Conservation (phyloP, 164 flowering plant genomes). For the Chloranthus sessilifolius region DNA sequence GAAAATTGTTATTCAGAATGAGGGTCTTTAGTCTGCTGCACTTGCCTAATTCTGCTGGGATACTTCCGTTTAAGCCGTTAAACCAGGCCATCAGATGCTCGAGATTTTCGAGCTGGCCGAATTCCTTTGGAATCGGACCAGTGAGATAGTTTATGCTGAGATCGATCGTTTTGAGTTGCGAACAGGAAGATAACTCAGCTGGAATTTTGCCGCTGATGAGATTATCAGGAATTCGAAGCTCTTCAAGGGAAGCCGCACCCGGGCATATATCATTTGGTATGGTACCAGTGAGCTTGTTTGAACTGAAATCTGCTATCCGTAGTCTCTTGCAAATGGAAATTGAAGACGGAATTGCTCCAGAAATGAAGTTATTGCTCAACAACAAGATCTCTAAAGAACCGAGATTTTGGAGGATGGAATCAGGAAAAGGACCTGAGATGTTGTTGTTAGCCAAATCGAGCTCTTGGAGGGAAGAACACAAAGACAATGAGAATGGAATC, state of each 20-base stretch:
- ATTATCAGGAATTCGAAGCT: slow-evolving; percentile 73
- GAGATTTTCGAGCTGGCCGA: slow-evolving; percentile 62
- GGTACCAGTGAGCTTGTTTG: slow-evolving; percentile 61
- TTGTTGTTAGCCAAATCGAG: slow-evolving; percentile 72
- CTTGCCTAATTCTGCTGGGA: slow-evolving; percentile 70
- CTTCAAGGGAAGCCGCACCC: slow-evolving; percentile 56
- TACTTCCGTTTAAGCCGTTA: slow-evolving; percentile 62
- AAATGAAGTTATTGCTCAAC: slow-evolving; percentile 57
- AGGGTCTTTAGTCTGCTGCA: slow-evolving; percentile 62
- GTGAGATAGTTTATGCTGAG: slow-evolving; percentile 75
- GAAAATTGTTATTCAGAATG: slow-evolving; percentile 66
- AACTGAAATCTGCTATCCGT: slow-evolving; percentile 58
- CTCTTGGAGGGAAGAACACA: slow-evolving; percentile 53
- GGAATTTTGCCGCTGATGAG: slow-evolving; percentile 60
- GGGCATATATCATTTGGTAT: slow-evolving; percentile 67
- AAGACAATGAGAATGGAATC: slow-evolving; percentile 46
- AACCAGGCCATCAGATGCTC: slow-evolving; percentile 89
- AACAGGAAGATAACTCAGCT: slow-evolving; percentile 39
- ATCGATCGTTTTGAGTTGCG: slow-evolving; percentile 59
- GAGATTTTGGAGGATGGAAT: slow-evolving; percentile 40
- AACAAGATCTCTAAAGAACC: slow-evolving; percentile 49
- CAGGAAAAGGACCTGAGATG: slow-evolving; percentile 62
- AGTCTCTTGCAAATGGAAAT: slow-evolving; percentile 49
- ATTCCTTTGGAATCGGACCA: slow-evolving; percentile 62
- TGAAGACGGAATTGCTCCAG: slow-evolving; percentile 58